phyloP scores from a whole-genome alignment of 768 basidiomycete species.

The Russula dissimulans region DNA sequence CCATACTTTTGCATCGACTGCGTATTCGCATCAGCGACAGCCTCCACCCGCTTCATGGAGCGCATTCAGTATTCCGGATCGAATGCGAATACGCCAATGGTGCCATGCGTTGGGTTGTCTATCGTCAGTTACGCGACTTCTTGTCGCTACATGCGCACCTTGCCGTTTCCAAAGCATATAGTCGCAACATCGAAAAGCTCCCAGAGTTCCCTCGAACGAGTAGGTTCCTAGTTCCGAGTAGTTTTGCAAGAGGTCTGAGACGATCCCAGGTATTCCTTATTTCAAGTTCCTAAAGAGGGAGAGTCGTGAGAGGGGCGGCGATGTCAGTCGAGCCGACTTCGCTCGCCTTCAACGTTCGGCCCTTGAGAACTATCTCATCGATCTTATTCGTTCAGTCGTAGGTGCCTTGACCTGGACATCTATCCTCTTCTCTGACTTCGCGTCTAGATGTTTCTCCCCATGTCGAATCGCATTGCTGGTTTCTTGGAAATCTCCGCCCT shows the following conservation, averaged over 20 bases:
- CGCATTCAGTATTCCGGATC: conserved; percentile 79
- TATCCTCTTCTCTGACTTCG: not conserved
- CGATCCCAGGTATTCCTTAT: conserved; percentile 65
- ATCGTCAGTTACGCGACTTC: conserved; percentile 89
- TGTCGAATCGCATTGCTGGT: conserved; percentile 77
- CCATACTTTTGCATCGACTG: conserved; percentile 67
- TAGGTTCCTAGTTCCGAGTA: conserved; percentile 20
- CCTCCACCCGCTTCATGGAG: conserved; percentile 65
- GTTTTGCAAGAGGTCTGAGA: not conserved
- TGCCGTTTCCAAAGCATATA: conserved; percentile 71
- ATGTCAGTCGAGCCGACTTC: conserved; percentile 61
- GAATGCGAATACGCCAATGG: conserved; percentile 97
- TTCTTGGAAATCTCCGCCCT: conserved; percentile 91
- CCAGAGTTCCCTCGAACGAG: conserved; percentile 90
- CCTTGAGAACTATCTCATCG: conserved; percentile 81
- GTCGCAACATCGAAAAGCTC: conserved; percentile 60
- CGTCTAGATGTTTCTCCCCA: conserved; percentile 87
- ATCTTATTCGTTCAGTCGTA: conserved; percentile 84
- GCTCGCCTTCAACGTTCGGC: conserved; percentile 73
- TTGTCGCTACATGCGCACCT: conserved; percentile 85
- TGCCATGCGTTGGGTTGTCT: conserved; percentile 88
- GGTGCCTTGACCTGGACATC: conserved; percentile 23
- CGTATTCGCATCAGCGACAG: conserved; percentile 83
- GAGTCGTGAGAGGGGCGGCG: conserved; percentile 38
- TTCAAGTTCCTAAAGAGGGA: conserved; percentile 76